Base-by-base conservation (phyloP, 345 rosid species). In the Sonneratia caseolaris region DNA sequence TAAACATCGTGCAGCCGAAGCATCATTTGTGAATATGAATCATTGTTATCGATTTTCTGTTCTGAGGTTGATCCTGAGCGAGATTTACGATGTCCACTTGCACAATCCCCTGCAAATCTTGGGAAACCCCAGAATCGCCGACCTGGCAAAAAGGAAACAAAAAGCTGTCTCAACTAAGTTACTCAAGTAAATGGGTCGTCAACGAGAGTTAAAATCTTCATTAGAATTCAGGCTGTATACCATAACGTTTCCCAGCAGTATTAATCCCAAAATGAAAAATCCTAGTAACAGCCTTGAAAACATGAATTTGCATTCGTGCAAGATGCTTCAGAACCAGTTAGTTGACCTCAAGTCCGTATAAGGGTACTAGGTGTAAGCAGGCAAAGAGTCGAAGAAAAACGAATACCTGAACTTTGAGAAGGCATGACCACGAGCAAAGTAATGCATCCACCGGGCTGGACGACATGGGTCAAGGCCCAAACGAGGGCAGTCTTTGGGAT, bases 401-500 rank as follows among this genome's bases (percentile, higher is more conserved):
- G 16, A 47, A 66, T 77, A 92, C 99, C 98, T 51, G 93, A 73
- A 72, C 82, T 75, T 38, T 86, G 91, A 37, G 88, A 86, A 81
- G 94, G 82, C 57, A 92, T 91, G 70, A 96, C 95, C 78, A 96
- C 98, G 62, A 92, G 84, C 37, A 96, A 81, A 8, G 98, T 88
- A 65, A 96, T 92, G 86, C 93, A 91, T 70, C 93, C 96, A 40
- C 98, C 96, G 70, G 99, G 96, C 64, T 92, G 94, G 74, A 88
- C 98, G 73, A 92, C 90, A 78, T 96, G 99, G 73, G 98, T 92
- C 89, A 96, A 83, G 73, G 99, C 97, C 99, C 99, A 96, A 45
- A 92, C 89, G 56, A 96, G 79, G 47, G 99, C 98, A 75, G 85
- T 85, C 83, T 87, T 92, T 7, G 99, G 86, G 76, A 96, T 88